A percentile compares a stretch with the other conserved stretches of the same genome.
These are phyloP conservation scores for Rhazya stricta DNA, from an alignment of 257 asterid genomes.

Conservation along the genomic window DNA sequence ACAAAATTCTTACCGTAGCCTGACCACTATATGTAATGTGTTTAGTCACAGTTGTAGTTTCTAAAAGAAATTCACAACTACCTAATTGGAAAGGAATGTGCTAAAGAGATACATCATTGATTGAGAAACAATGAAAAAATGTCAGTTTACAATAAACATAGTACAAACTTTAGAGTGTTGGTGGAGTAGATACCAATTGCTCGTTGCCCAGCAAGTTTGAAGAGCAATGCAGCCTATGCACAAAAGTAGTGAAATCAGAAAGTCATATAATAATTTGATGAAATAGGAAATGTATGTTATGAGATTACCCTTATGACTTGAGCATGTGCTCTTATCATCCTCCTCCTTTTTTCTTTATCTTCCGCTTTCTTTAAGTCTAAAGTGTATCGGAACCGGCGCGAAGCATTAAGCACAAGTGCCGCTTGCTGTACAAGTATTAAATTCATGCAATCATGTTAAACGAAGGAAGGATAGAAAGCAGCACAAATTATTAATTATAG, in stretches of 20 bases:
- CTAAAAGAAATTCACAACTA: background rate
- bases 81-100: background rate
- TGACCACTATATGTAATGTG: background rate
- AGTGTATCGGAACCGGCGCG: constrained; percentile 92
- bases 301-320: constrained; percentile 84
- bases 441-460: too few relatives aligned
- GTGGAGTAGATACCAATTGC: constrained; percentile 57
- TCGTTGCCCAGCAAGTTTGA: constrained; percentile 90
- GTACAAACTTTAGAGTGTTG: background rate
- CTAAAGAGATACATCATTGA: background rate
- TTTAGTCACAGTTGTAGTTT: background rate
- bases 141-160: background rate
- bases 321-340: constrained; percentile 93
- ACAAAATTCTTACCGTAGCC: too few relatives aligned
- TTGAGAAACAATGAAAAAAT: background rate
- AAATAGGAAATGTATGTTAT: constrained; percentile 3
- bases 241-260: constrained; percentile 16
- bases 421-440: constrained; percentile 59
- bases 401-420: constrained; percentile 90
- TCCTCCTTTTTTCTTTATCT: constrained; percentile 58
- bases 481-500: constrained; percentile 12
- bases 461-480: too few relatives aligned
- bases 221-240: constrained; percentile 85
- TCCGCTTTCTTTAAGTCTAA: constrained; percentile 74
- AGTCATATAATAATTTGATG: constrained; percentile 2